Evolutionary conservation across 805 yeast genomes (phyloP).

Genomic region (Pichia kluyveri): DNA sequence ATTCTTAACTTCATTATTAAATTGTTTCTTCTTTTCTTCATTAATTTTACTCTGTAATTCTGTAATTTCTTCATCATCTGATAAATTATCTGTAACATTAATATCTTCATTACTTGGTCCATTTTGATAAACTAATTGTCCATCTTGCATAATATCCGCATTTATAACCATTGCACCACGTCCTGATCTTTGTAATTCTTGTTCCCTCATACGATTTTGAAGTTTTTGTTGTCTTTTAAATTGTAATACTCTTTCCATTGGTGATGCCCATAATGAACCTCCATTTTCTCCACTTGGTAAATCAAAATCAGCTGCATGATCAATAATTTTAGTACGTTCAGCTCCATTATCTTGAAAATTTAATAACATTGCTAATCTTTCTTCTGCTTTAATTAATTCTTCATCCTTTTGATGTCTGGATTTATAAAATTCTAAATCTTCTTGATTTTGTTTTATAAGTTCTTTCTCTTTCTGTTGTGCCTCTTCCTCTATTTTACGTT

Average conservation of each 20-base stretch:
- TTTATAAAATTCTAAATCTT: conserved; percentile 37
- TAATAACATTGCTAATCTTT: conserved; percentile 61
- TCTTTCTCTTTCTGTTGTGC: conserved; percentile 29
- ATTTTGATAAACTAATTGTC: conserved; percentile 64
- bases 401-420: conserved; percentile 36
- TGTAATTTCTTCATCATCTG: conserved; percentile 29
- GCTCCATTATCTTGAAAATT: conserved; percentile 80
- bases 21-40: conserved; percentile 23
- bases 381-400: conserved; percentile 61
- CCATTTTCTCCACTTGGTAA: conserved; percentile 33
- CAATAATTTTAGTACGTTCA: conserved; percentile 86
- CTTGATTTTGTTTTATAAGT: conserved; percentile 32
- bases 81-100: conserved; percentile 16
- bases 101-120: conserved; percentile 12
- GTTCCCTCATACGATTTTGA: conserved; percentile 52
- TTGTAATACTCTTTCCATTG: conserved; percentile 78
- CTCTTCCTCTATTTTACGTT: conserved; percentile 26
- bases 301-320: conserved; percentile 85
- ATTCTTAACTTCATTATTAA: conserved; percentile 24
- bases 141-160: conserved; percentile 62
- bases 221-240: conserved; percentile 79
- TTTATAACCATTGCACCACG: conserved; percentile 68
- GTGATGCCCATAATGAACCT: conserved; percentile 71
- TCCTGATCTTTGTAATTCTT: conserved; percentile 53
- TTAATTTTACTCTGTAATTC: conserved; percentile 27